Evolutionary conservation across 345 rosid species (phyloP).

Genomic region (Physaria fendleri): DNA sequence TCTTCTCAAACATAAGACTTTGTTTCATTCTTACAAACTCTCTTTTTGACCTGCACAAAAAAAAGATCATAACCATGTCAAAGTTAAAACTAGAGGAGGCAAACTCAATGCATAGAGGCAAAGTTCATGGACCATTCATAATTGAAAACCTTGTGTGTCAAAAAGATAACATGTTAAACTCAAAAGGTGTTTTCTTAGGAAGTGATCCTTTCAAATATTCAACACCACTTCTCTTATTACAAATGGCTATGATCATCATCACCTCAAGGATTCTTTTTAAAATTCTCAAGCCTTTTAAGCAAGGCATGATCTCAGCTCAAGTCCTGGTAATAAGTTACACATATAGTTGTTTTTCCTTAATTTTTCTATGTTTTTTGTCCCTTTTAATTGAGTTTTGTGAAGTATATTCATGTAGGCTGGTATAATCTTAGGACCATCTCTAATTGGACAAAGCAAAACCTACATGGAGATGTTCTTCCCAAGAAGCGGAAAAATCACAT

Average conservation of each 20-base stretch:
- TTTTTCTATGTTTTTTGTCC: too few relatives aligned
- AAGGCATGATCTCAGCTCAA: constrained; percentile 36
- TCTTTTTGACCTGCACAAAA: not conserved
- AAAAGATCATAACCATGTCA: constrained; percentile 8
- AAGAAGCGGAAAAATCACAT: constrained; percentile 2
- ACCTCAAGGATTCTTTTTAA: constrained; percentile 23
- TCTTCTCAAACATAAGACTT: constrained; percentile 12
- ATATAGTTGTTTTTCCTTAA: not conserved
- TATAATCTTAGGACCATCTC: constrained; percentile 31
- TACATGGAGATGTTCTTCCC: constrained; percentile 9
- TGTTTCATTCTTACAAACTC: not conserved
- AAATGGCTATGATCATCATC: constrained; percentile 22
- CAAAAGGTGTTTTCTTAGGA: constrained; percentile 21
- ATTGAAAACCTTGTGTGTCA: constrained; percentile 18
- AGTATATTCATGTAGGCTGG: constrained; percentile 23
- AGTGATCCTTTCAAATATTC: constrained; percentile 29
- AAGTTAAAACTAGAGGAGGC: not conserved
- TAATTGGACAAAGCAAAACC: constrained; percentile 10
- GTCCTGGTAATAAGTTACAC: constrained; percentile 35
- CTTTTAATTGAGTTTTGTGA: not conserved
- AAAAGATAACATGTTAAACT: constrained; percentile 12
- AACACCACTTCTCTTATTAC: constrained; percentile 22
- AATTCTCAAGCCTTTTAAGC: constrained; percentile 29
- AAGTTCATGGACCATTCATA: constrained; percentile 23
- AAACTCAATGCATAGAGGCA: constrained; percentile 24